Percentiles rank a stretch among this genome's conserved stretches.
Evolutionary conservation across 2,329 filamentous ascomycete genomes (phyloP).

Genomic region (Pseudogymnoascus sp.): DNA sequence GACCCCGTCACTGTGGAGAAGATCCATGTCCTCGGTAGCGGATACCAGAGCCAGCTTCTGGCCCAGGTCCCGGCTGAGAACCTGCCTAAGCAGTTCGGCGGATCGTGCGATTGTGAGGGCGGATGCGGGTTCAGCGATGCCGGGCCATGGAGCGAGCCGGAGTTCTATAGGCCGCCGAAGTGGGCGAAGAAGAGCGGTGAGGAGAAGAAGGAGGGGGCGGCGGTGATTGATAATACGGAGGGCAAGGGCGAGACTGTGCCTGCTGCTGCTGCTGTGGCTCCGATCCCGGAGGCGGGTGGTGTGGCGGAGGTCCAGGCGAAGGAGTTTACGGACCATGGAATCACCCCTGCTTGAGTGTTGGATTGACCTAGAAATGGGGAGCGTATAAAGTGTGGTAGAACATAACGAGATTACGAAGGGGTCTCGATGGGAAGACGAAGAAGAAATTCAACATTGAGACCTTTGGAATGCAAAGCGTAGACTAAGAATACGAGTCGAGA

Average conservation of each 20-base stretch:
- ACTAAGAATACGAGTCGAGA: not conserved
- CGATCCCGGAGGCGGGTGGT: not conserved
- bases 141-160: constrained; percentile 75
- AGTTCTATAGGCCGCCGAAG: constrained; percentile 59
- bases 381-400: not conserved
- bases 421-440: not conserved
- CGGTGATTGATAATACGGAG: constrained; percentile 32
- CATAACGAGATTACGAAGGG: constrained; percentile 1
- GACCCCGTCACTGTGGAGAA: constrained; percentile 95
- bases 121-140: constrained; percentile 82
- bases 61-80: constrained; percentile 83
- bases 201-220: constrained; percentile 26
- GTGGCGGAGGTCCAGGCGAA: not conserved
- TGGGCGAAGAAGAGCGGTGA: constrained; percentile 45
- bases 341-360: not conserved
- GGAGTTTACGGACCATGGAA: not conserved
- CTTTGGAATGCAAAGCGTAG: not conserved
- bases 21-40: constrained; percentile 79
- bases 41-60: constrained; percentile 78
- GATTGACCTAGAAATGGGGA: not conserved
- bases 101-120: constrained; percentile 69
- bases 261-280: constrained; percentile 14
- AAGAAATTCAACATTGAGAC: not conserved
- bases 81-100: constrained; percentile 79
- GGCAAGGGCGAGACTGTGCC: constrained; percentile 15